Base-by-base conservation (phyloP, 106 monocot species). In the Dendrobium huoshanense region DNA sequence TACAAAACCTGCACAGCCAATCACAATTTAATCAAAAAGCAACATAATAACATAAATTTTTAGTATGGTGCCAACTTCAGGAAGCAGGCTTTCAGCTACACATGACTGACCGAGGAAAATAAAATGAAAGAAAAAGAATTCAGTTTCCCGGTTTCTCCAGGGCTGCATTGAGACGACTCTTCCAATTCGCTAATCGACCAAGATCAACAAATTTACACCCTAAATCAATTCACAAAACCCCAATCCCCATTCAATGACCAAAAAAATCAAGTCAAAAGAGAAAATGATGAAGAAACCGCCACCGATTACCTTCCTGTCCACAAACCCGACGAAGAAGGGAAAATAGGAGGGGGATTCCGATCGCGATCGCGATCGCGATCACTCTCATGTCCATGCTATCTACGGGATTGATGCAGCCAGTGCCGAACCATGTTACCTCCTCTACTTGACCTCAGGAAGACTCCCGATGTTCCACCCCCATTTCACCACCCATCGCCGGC, bases 1-100 rank as follows among this genome's bases (percentile, higher is more conserved):
- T 55, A 82, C 42, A 70, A 86, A 82, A 55, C 86, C 86, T 86
- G 82, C 82, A 84, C 11, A 73, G 40, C 16, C 64, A 73, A 48
- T 42, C 56, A 58, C 33, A 58, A 8, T 9, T 18, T 24, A 43
- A n/a, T 74, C 41, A 74, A 74, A 42, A 19, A 74, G 2, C 44
- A 74, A n/a, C 7, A 74, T 18, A n/a, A n/a, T n/a, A 64, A 64
- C 20, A 44, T 33, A 51, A 13, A 7, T 7, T 5, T 64, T n/a
- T 64, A 6, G 8, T 25, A 64, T 22, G 22, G 9, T 24, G 25
- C 5, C 25, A 51, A 64, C 1, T 64, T 25, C 24, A 24, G 64
- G 64, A n/a, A 9, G 64, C 64, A 64, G 64, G 5, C 24, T 22
- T 64, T 9, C 6, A 64, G 64, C 25, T 24, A 51, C 51, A 51